Conservation (phyloP, 192 early-diverging fungal species). For the Phycomyces blakesleeanus region DNA sequence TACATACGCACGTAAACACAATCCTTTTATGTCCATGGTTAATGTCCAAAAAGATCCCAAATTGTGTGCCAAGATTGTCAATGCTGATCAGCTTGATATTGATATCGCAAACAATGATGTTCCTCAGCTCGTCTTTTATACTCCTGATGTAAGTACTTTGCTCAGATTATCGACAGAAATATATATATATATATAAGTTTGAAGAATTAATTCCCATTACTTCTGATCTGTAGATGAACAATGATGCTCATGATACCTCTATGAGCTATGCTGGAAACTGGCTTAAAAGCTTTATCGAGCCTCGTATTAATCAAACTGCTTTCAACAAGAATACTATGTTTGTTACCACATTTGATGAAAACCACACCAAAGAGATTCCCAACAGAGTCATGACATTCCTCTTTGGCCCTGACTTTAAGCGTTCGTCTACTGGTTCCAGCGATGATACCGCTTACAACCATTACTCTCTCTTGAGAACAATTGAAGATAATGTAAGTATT, state of each 20-base stretch:
- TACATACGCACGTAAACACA: conserved; percentile 58
- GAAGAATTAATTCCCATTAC: background rate
- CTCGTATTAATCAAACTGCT: conserved; percentile 41
- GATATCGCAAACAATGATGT: conserved; percentile 50
- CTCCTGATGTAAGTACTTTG: conserved; percentile 21
- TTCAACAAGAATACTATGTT: conserved; percentile 48
- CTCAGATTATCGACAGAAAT: background rate
- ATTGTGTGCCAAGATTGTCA: conserved; percentile 63
- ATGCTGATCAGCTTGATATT: conserved; percentile 43
- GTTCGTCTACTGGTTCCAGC: conserved; percentile 4
- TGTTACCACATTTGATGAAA: conserved; percentile 35
- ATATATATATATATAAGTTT: background rate
- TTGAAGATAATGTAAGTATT: conserved; percentile 35
- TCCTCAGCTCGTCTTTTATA: conserved; percentile 57
- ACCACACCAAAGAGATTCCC: conserved; percentile 8
- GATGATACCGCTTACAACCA: conserved; percentile 41
- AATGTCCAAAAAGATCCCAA: conserved; percentile 50
- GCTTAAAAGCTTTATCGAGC: conserved; percentile 53
- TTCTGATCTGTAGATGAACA: conserved; percentile 36
- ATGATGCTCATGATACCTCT: conserved; percentile 53
- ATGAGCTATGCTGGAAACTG: conserved; percentile 43
- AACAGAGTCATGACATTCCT: conserved; percentile 36
- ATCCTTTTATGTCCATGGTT: conserved; percentile 64
- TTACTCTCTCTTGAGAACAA: conserved; percentile 41
- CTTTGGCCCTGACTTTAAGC: conserved; percentile 36